phyloP scores from a whole-genome alignment of 164 flowering plant species.

The Paratinospora sagittata region DNA sequence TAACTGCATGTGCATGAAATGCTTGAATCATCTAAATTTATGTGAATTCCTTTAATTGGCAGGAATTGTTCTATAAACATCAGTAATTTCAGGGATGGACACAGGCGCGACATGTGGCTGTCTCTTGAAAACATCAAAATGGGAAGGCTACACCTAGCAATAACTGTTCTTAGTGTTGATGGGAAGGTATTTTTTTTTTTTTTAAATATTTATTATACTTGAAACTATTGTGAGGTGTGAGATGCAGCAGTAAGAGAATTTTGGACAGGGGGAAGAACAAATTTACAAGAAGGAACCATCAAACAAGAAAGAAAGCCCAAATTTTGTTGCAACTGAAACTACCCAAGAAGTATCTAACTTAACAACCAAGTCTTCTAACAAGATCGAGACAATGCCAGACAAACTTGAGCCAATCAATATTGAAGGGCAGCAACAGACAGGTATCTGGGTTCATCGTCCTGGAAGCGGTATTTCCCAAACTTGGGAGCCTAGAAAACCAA shows the following conservation, averaged over 20 bases:
- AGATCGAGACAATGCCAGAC: constrained; percentile 40
- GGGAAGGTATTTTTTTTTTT: constrained; percentile 40
- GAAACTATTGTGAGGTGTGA: neutral
- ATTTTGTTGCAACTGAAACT: constrained; percentile 17
- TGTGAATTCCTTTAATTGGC: constrained; percentile 15
- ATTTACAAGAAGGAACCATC: constrained; percentile 19
- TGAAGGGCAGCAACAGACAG: constrained; percentile 62
- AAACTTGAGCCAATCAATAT: constrained; percentile 65
- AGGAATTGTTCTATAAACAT: constrained; percentile 67
- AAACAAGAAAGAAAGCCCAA: constrained; percentile 19
- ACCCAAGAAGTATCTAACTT: constrained; percentile 26
- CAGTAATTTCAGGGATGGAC: constrained; percentile 51
- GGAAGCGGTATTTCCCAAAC: constrained; percentile 59
- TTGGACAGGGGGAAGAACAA: constrained; percentile 31
- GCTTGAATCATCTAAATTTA: neutral
- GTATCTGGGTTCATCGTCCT: constrained; percentile 87
- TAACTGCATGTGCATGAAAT: neutral
- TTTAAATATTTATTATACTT: neutral
- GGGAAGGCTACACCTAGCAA: constrained; percentile 84
- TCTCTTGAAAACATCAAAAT: constrained; percentile 68
- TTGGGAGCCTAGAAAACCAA: constrained; percentile 90
- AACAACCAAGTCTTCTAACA: constrained; percentile 23
- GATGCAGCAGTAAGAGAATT: constrained; percentile 2
- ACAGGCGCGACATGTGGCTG: constrained; percentile 86
- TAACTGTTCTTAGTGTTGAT: constrained; percentile 52